Base-by-base conservation (phyloP, 306 rosid species). In the Inga leiocalycina region DNA sequence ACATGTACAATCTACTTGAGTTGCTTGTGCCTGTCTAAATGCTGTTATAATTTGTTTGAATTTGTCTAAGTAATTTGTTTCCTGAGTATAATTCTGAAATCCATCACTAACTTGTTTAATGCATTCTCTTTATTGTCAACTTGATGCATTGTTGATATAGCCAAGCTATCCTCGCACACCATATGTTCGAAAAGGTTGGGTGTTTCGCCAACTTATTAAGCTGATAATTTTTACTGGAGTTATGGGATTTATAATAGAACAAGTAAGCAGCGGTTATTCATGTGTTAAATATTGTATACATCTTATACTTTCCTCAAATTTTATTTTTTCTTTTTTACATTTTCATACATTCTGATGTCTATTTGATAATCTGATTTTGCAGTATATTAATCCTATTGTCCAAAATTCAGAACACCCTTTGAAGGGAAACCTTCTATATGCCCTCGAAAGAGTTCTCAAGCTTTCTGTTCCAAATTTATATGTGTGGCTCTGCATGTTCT, bases 401-500 rank as follows among this genome's bases (percentile, higher is more conserved):
- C 87, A 82, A 90, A 96, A 96, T 77, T 96, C 99, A 44, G 94
- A 94, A 61, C 99, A 96, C 86, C 99, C 98, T 75, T 83, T 96
- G 85, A 96, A 96, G 90, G 99, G 97, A 72, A 78, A 96, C 90
- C 86, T 90, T 52, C 89, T 96, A 83, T 90, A 92, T 89, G 97
- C 93, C 64, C 71, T 90, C 44, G 99, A 96, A 90, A 96, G 99
- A 91, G 68, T 94, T 81, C 87, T 96, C 88, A 96, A 96, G 91
- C 99, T 96, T 74, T 96, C 99, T 52, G 97, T 96, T 84, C 99
- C 99, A 65, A 92, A 91, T 79, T 88, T 96, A 89, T 96, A 96
- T 22, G 98, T 96, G 84, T 96, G 99, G 99, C 97, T 96, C 75
- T 96, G 99, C 97, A 92, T 91, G 97, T 96, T 96, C 91, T 96